Percentiles rank a stretch among this genome's conserved stretches.
These are phyloP conservation scores for Gastrolobium bilobum DNA, from an alignment of 306 rosid species.

Conservation along the genomic window DNA sequence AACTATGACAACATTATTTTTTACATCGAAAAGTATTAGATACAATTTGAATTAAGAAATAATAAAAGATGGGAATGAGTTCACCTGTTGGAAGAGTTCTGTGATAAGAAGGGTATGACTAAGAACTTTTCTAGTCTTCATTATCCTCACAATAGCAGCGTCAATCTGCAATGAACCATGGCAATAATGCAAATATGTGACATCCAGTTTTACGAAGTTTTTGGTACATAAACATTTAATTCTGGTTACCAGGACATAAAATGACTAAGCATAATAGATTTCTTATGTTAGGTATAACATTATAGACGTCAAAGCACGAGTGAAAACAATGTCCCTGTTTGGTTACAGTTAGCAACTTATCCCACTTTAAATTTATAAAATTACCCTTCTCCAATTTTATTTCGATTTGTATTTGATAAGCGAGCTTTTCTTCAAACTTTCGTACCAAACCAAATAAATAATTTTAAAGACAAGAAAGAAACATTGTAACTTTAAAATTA, in stretches of 20 bases:
- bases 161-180: constrained; percentile 73
- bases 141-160: constrained; percentile 99
- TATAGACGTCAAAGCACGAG: neutral
- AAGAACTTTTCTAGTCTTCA: constrained; percentile 97
- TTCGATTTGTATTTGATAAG: neutral
- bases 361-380: neutral
- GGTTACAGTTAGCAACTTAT: neutral
- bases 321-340: neutral
- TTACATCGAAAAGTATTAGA: constrained; percentile 13
- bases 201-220: neutral
- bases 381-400: neutral
- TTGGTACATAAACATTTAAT: neutral
- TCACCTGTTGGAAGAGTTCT: constrained; percentile 98
- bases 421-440: constrained; percentile 5
- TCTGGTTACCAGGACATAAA: constrained; percentile 9
- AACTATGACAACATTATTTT: constrained; percentile 17
- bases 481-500: neutral
- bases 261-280: neutral
- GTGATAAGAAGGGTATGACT: constrained; percentile 99
- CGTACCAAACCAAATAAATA: neutral
- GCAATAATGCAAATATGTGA: constrained; percentile 37
- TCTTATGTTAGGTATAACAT: neutral
- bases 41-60: constrained; percentile 33
- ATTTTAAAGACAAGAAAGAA: neutral
- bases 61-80: constrained; percentile 7